These are phyloP conservation scores for Globisporangium nagaii DNA, from an alignment of 352 stramenopile genomes.

Conservation along the genomic window DNA sequence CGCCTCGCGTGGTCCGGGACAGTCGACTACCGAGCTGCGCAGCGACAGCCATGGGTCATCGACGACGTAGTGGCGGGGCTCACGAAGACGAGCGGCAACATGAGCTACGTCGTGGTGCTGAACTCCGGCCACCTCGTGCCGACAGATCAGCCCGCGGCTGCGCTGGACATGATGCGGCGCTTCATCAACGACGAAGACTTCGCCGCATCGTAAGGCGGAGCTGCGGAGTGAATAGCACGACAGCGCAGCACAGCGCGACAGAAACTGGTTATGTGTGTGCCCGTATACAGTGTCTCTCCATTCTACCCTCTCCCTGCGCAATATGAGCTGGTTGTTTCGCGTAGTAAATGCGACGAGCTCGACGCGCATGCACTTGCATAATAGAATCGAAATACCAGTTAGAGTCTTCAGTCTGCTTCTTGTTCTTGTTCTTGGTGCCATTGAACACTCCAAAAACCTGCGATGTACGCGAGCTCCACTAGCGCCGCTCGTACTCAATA, in stretches of 20 bases:
- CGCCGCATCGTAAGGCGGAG: conserved; percentile 2
- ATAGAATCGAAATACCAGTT: conserved; percentile 3
- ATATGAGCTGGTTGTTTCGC: too few relatives aligned
- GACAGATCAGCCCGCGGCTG: conserved; percentile 58
- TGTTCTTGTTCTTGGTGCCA: not conserved
- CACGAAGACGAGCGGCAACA: conserved; percentile 64
- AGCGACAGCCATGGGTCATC: conserved; percentile 53
- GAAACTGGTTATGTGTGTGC: too few relatives aligned
- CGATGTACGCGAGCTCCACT: too few relatives aligned
- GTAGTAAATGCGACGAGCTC: too few relatives aligned
- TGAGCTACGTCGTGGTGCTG: conserved; percentile 79
- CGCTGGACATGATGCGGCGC: conserved; percentile 78
- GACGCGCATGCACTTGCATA: too few relatives aligned
- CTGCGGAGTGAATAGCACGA: too few relatives aligned
- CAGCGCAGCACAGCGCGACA: too few relatives aligned
- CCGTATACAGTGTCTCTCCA: too few relatives aligned
- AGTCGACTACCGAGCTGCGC: conserved; percentile 53
- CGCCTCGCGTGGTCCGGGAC: conserved; percentile 68
- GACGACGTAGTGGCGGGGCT: conserved; percentile 57
- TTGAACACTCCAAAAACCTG: not conserved
- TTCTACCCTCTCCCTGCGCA: too few relatives aligned
- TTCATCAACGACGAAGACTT: conserved; percentile 58
- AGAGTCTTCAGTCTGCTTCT: not conserved
- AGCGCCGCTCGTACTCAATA: too few relatives aligned
- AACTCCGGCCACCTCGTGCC: conserved; percentile 78